Evolutionary conservation across 768 basidiomycete genomes (phyloP), one percentile per base, ranked within the genome.

Genomic region (Tulasnella sp.): DNA sequence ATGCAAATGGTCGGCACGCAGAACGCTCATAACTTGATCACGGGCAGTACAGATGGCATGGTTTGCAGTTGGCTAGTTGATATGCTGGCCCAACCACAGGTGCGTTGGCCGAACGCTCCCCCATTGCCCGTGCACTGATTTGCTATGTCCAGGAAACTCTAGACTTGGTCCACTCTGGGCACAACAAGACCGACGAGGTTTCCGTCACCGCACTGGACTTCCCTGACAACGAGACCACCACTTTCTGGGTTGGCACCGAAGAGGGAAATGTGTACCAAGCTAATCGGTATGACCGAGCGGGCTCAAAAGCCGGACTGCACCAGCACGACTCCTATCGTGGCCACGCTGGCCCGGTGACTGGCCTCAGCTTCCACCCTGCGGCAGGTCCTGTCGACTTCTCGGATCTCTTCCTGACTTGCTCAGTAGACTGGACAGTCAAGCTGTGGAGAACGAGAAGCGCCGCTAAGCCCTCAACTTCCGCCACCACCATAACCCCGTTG

Each of bases 1-100:
- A 98, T 99, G 93, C 93, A 94, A 83, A 96, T 98, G 93, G 95
- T 99, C 24, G 98, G 98, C 12, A 98, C 98, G 2, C 98, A 99
- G 86, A 98, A 99, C 85, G 98, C 98, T 0, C 97, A 99, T 86
- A 99, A 98, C 84, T 87, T 99, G 80, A 96, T 99, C 82, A 96
- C 96, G 16, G 95, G 94, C 84, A 98, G 96, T 83, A 98, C 98
- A 16, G 98, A 99, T 85, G 98, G 98, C 2, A 93, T 93, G 40
- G 95, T 99, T 7, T 99, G 98, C 86, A 95, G 94, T 85, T 99
- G 98, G 98, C 88, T 97, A 14, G 95, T 98, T 11, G 98, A 99
- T 86, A 98, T 99, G 97, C 91, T 99, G 64, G 96, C 98, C 1
- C 95, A 97, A 84, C 98, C 98, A 14, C 97, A 98, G 90, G 96